Base-by-base conservation (phyloP, 1,284 basidiomycete genomes). In the Ustilago curta region DNA sequence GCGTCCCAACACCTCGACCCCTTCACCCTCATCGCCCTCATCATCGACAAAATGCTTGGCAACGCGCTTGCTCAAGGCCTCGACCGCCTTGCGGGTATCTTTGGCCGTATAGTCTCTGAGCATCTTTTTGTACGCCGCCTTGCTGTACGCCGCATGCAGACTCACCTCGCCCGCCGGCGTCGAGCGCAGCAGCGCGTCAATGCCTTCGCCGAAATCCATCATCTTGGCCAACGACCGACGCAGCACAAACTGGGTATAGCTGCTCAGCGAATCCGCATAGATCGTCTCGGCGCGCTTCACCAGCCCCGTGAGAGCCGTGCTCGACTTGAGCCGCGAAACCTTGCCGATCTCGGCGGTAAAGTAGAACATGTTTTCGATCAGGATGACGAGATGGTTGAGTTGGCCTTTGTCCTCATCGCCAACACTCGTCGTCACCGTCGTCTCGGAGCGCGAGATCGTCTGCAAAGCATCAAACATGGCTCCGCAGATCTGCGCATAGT, bases 281-380 rank as follows among this genome's bases (percentile, higher is more conserved):
- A 95, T 91, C 0, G 86, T 87, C 83, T 93, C 91, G 0, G 94
- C 95, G 58, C 90, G 89, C 74, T 89, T 89, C 45, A 91, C 87
- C 80, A 93, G 95, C 0, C 87, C 86, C 8, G 87, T 86, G 5
- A 95, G 89, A 0, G 85, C 78, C 45, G 73, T 45, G 32, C 52
- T 54, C 5, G 79, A 52, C 3, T 21, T 71, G 42, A 4, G 68
- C 11, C 54, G 59, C 18, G 61, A 90, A 73, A 91, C 86, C 71
- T 89, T 89, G 0, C 90, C 89, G 29, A 92, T 90, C 82, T 96
- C 94, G 0, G 91, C 89, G 42, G 94, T 89, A 82, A 97, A 95
- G 83, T 93, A 91, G 77, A 95, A 92, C 93, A 96, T 95, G 83
- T 99, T 99, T 85, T 97, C 96, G 67, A 98, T 93, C 74, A 99